Conservation (phyloP, 257 asterid species). For the Ilex asprella region DNA sequence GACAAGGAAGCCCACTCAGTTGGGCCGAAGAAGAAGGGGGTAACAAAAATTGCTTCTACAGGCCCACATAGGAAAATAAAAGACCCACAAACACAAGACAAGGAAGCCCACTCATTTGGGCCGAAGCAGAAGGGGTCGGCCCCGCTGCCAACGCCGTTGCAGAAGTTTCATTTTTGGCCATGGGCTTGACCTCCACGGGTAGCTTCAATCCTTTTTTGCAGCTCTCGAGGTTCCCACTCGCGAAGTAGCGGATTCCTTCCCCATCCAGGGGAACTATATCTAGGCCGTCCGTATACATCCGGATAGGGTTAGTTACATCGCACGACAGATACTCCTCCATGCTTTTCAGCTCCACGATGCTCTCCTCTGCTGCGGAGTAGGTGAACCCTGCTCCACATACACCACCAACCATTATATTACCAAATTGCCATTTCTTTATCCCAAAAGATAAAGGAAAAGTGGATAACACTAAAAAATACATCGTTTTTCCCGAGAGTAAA, state of each 20-base stretch:
- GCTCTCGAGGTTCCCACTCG: conserved; percentile 39
- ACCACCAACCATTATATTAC: too few species aligned
- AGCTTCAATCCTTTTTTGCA: conserved; percentile 67
- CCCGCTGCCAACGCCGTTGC: not conserved
- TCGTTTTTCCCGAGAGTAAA: too few species aligned
- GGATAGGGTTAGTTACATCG: conserved; percentile 54
- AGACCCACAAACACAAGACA: not conserved
- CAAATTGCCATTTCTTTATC: too few species aligned
- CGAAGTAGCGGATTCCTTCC: conserved; percentile 57
- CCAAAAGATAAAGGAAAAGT: too few species aligned
- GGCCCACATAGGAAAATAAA: conserved; percentile 4
- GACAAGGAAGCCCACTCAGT: too few species aligned
- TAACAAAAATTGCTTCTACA: not conserved
- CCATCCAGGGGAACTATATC: conserved; percentile 36
- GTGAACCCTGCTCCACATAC: conserved; percentile 37
- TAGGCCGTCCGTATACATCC: conserved; percentile 33
- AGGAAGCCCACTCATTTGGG: conserved; percentile 6
- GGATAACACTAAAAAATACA: too few species aligned
- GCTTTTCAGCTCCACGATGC: conserved; percentile 42
- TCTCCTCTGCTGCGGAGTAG: conserved; percentile 31
- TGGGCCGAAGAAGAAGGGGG: too few species aligned
- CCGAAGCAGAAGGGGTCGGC: conserved; percentile 13
- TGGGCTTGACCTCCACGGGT: conserved; percentile 38
- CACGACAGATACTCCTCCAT: conserved; percentile 52
- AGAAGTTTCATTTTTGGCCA: not conserved